phyloP scores from a whole-genome alignment of 2,329 filamentous ascomycete species.

The Fusarium pseudonygamai region DNA sequence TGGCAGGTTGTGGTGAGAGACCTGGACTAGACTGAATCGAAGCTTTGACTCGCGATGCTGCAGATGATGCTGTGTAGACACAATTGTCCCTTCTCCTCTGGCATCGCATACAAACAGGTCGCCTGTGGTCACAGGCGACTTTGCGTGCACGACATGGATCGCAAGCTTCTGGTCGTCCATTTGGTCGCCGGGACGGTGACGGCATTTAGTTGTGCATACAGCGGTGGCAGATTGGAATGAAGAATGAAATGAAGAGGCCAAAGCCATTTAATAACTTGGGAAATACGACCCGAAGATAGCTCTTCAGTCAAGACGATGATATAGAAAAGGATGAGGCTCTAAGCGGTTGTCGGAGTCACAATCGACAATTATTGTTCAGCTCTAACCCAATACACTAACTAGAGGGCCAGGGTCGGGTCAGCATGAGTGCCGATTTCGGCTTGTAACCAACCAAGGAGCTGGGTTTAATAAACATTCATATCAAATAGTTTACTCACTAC shows the following conservation, averaged over 20 bases:
- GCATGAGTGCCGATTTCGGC: neutral
- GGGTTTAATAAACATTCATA: neutral
- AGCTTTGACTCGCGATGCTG: conserved; percentile 12
- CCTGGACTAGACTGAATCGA: neutral
- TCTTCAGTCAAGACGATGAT: neutral
- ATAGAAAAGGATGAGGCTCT: neutral
- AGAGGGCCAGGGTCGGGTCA: neutral
- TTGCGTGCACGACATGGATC: conserved; percentile 29
- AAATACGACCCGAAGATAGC: neutral
- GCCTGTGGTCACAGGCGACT: conserved; percentile 25
- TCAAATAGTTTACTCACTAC: neutral
- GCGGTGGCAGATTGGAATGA: neutral
- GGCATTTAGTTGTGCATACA: neutral
- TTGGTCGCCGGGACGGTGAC: conserved; percentile 11
- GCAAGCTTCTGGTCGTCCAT: conserved; percentile 26
- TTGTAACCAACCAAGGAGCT: neutral
- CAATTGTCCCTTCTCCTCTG: conserved; percentile 46
- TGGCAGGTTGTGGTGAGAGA: conserved; percentile 6
- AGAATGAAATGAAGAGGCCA: neutral
- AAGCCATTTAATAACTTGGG: neutral
- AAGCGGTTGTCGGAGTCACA: neutral
- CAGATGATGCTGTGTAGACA: conserved; percentile 44
- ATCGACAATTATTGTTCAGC: neutral
- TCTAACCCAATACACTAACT: neutral
- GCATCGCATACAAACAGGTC: conserved; percentile 42